These are phyloP conservation scores for Chaetothyriales sp. DNA, from an alignment of 2,329 filamentous ascomycete genomes.

Conservation along the genomic window DNA sequence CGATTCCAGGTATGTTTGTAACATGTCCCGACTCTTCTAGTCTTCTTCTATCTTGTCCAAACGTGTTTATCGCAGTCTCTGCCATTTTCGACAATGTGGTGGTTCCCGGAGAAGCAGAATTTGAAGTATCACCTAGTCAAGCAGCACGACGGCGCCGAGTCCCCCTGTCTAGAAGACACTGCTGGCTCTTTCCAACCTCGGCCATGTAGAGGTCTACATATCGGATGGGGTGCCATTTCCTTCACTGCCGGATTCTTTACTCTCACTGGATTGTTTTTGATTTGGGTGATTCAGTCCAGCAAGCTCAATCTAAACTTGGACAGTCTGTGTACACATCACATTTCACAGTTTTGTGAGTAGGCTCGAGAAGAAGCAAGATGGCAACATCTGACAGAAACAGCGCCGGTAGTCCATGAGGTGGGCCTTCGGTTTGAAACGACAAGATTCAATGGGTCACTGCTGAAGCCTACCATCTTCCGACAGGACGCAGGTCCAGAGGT, in stretches of 20 bases:
- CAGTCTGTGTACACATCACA: slow-evolving; percentile 15
- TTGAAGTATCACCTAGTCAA: slow-evolving; percentile 11
- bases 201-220: slow-evolving; percentile 11
- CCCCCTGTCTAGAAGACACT: slow-evolving; percentile 8
- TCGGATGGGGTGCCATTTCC: slow-evolving; percentile 1
- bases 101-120: slow-evolving; percentile 4
- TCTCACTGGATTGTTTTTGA: slow-evolving; percentile 5
- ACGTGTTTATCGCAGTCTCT: background rate
- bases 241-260: slow-evolving; percentile 2
- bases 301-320: slow-evolving; percentile 13
- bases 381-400: background rate
- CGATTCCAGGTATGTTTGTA: background rate
- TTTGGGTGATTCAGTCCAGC: slow-evolving; percentile 3
- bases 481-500: slow-evolving; percentile 37
- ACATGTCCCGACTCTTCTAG: background rate
- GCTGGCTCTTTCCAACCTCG: slow-evolving; percentile 3
- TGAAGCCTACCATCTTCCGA: slow-evolving; percentile 40
- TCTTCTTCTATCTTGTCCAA: background rate
- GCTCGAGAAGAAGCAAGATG: background rate
- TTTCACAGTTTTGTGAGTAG: slow-evolving; percentile 18
- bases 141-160: slow-evolving; percentile 9
- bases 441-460: slow-evolving; percentile 42
- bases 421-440: slow-evolving; percentile 27
- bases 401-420: slow-evolving; percentile 27
- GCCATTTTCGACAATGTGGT: slow-evolving; percentile 14